Evolutionary conservation across 2,329 filamentous ascomycete genomes (phyloP), one percentile per base, ranked within the genome.

Genomic region (Aspergillus caelatus): DNA sequence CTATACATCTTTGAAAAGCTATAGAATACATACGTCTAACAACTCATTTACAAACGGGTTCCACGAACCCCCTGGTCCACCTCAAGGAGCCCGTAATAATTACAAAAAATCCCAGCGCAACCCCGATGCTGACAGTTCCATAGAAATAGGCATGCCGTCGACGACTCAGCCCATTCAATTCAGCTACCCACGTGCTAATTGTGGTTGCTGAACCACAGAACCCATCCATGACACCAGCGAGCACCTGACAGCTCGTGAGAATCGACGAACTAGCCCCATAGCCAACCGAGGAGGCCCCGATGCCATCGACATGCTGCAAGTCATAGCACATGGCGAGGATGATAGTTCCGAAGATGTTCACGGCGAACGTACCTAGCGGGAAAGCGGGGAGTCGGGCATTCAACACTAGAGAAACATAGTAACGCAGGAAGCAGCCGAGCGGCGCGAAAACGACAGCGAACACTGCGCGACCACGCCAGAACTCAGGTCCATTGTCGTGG

Each of bases 391-490:
- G 69, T 23, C 86, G 82, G 0, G 85, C 81, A 71, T 97, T 97
- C n/a, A 97, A 84, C 28, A 81, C 77, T 8, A 91, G 74, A 0
- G 91, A 91, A 1, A 86, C 77, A 74, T 93, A 94, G 79, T 91
- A 96, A 4, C 94, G 86, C 0, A 85, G 74, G 0, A 97, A 78
- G 68, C 91, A 94, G 0, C 94, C 94, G 0, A 92, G 68, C 0
- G 94, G 94, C 1, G 93, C 91, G 71, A 97, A 95, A 2, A 93
- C 88, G 30, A 95, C 82, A 0, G 93, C 86, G 70, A 97, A 94
- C 0, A 92, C 80, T 0, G 86, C 90, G 54, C 89, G 81, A 2
- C 91, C 89, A 45, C 94, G 91, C 94, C 93, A 97, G 21, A 79
- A 79, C 46, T 91, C 84, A 21, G 60, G 34, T 0, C 39, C 65